Base-by-base conservation (phyloP, 176 grass and related monocot genomes). In the Avena eriantha region DNA sequence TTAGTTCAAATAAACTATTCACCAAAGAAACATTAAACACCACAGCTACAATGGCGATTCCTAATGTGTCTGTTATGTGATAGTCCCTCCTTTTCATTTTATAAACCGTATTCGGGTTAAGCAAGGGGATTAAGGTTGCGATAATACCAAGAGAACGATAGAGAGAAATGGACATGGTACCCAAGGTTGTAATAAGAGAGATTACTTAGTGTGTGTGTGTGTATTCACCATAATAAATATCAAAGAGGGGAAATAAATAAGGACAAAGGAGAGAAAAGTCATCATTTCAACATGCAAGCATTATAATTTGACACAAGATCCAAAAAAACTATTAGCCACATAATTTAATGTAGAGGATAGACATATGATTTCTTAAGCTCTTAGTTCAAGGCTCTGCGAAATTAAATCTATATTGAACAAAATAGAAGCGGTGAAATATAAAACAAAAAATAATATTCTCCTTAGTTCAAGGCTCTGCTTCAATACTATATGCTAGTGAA, bases 1-100 rank as follows among this genome's bases (percentile, higher is more conserved):
- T 15, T 46, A 54, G 14, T 77, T 77, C 45, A 21, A 86, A 64
- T 5, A 69, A n/a, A 69, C 8, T 55, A 75, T 89, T 35, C 39
- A 29, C 56, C 45, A 33, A 9, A 85, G 8, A 54, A 69, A 16
- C 39, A 46, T 29, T 84, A 63, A 53, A 18, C 2, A 64, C 0
- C 24, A 69, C 1, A n/a, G 0, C 34, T 85, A 36, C 23, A 55
- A 56, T 73, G 34, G 64, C 46, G 12, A 80, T 41, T 24, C 18
- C 8, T 66, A 74, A 64, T 66, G 12, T 84, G 31, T 57, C 8
- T 33, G 16, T 73, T 73, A 71, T 35, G 35, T 71, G 43, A 70
- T 71, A 45, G 19, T 71, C 36, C 10, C 17, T 12, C 36, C 23
- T 31, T 65, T 71, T 71, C 35, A 71, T 71, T 71, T 71, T 71